Conservation (phyloP, 1,139 yeast species). For the Saccharomyces pastorianus region DNA sequence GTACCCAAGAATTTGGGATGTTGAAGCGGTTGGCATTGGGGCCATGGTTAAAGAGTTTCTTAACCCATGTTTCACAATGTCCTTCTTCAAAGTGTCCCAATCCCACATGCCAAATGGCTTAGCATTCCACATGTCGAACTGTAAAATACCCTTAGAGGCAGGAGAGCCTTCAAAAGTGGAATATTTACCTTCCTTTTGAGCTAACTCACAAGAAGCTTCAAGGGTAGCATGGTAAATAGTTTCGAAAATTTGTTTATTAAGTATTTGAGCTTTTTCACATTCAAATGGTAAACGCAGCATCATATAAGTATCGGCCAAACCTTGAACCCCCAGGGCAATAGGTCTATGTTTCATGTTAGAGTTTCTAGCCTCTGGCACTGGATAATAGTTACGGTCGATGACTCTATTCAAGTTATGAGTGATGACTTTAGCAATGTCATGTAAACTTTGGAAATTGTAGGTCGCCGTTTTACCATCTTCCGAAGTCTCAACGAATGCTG, state of each 20-base stretch:
- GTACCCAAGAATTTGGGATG: constrained; percentile 82
- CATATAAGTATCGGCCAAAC: constrained; percentile 77
- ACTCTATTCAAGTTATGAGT: constrained; percentile 67
- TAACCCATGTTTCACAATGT: constrained; percentile 55
- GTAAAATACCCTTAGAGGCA: constrained; percentile 71
- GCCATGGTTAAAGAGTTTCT: constrained; percentile 84
- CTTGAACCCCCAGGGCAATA: constrained; percentile 84
- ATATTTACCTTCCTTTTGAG: constrained; percentile 57
- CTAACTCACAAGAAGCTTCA: constrained; percentile 72
- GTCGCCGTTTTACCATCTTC: constrained; percentile 43
- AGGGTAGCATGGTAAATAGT: constrained; percentile 84
- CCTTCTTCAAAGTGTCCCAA: constrained; percentile 63
- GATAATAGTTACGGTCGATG: constrained; percentile 74
- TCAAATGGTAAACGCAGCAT: constrained; percentile 73
- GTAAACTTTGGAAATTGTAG: constrained; percentile 65
- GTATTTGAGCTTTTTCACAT: constrained; percentile 57
- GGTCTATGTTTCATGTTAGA: constrained; percentile 79
- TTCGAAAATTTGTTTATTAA: constrained; percentile 77
- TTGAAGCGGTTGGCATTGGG: constrained; percentile 93
- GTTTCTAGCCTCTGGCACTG: constrained; percentile 57
- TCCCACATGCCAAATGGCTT: constrained; percentile 57
- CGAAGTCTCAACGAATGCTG: constrained; percentile 46
- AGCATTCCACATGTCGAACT: constrained; percentile 73
- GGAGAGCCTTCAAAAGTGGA: constrained; percentile 71
- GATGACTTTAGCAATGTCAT: constrained; percentile 64